Conservation (phyloP, 495 filamentous ascomycete genomes). For the Schizothecium vesticola region DNA sequence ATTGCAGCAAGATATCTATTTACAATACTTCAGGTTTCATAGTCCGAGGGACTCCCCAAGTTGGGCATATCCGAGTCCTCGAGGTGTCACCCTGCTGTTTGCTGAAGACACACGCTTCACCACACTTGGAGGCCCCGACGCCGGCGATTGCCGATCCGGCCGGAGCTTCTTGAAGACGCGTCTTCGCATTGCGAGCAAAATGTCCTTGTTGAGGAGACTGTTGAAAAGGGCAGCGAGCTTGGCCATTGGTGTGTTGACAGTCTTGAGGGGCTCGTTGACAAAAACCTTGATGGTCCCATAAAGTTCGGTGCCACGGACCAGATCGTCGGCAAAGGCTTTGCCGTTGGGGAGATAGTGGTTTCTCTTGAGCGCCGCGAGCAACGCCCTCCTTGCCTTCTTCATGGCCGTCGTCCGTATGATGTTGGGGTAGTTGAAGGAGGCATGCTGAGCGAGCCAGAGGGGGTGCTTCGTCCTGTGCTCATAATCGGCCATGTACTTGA, state of each 20-base stretch:
- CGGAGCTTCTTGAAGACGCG: not conserved
- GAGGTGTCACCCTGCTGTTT: not conserved
- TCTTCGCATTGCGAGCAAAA: conserved; percentile 1
- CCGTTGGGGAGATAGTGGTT: conserved; percentile 7
- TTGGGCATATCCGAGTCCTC: not conserved
- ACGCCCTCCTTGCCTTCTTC: not conserved
- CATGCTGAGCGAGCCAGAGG: not conserved
- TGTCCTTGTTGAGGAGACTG: conserved; percentile 8
- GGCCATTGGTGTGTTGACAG: conserved; percentile 15
- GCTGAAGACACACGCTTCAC: not conserved
- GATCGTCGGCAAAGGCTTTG: not conserved
- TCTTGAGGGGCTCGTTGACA: conserved; percentile 7
- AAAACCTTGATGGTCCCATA: conserved; percentile 25
- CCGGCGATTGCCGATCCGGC: not conserved
- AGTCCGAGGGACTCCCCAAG: not conserved
- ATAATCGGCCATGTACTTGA: not conserved
- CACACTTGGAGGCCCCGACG: not conserved
- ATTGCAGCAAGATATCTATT: not conserved
- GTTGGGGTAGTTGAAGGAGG: not conserved
- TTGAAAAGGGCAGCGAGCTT: conserved; percentile 17
- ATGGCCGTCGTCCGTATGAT: not conserved
- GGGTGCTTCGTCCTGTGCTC: not conserved
- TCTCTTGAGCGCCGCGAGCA: conserved; percentile 5
- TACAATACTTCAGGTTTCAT: not conserved
- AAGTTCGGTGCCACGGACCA: conserved; percentile 13